Base-by-base conservation (phyloP, 345 rosid genomes). In the Triadica sebifera region DNA sequence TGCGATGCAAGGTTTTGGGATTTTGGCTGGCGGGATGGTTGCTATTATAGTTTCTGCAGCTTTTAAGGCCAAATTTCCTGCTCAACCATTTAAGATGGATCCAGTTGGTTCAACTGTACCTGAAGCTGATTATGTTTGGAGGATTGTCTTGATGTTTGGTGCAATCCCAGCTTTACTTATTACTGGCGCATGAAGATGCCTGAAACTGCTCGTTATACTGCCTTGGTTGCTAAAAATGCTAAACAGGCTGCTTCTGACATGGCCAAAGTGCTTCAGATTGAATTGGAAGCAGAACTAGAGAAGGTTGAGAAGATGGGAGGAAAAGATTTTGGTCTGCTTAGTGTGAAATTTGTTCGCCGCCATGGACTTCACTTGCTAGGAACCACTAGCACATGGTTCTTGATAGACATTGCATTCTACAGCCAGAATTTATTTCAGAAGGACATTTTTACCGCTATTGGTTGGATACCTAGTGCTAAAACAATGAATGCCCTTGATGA, bases 1-100 rank as follows among this genome's bases (percentile, higher is more conserved):
- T 49, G 89, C 87, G 3, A 89, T 92, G 97, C 97, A 90, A 84
- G 93, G 97, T 8, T 74, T 87, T 56, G 95, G 97, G 29, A 92
- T 92, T 69, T 67, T 92, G 61, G 83, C 75, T 3, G 95, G 93
- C 13, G 92, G 93, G 22, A 39, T 79, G 11, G 88, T 89, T 13
- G 88, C 92, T 0, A 65, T 87, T 38, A 15, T 81, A 0, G 77
- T 88, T 49, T 81, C 95, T 25, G n/a, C 43, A 0, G n/a, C 77
- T 8, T 90, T 90, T 38, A 77, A 84, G 70, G 46, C 62, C 15
- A 58, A 52, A 22, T 92, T 55, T 52, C 87, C 87, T 0, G 78
- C 91, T 25, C 89, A 80, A 0, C 10, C 85, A 4, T 92, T 75
- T 69, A 69, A 73, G 12, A 41, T 64, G 0, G 81, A 89, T 65